A percentile compares a stretch with the other conserved stretches of the same genome.
Conservation (phyloP, 2,329 filamentous ascomycete genomes). For the Meredithiella fracta region DNA sequence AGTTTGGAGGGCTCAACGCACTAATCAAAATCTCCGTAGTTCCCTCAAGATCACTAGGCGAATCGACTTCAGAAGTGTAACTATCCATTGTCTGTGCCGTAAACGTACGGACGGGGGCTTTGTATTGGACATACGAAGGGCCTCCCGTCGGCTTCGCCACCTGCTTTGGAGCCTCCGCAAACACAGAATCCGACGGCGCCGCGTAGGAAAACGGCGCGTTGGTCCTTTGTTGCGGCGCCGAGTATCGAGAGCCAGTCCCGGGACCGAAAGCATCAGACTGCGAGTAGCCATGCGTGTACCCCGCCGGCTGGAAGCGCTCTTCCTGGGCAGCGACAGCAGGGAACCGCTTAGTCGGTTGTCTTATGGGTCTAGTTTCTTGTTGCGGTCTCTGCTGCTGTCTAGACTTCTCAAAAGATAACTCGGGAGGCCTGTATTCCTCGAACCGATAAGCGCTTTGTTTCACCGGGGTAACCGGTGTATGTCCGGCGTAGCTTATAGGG, state of each 20-base stretch:
- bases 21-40: constrained; percentile 8
- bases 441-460: constrained; percentile 1
- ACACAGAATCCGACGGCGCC: neutral
- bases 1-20: constrained; percentile 7
- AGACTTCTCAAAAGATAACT: constrained; percentile 1
- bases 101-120: neutral
- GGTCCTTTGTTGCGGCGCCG: neutral
- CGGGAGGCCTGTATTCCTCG: constrained; percentile 5
- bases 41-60: neutral
- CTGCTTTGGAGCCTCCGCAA: neutral
- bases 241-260: neutral
- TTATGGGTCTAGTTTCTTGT: neutral
- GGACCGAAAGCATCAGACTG: neutral
- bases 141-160: neutral
- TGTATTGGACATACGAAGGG: neutral
- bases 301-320: neutral
- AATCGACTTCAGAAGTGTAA: constrained; percentile 11
- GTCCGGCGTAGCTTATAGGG: neutral
- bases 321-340: neutral
- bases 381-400: neutral
- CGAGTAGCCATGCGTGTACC: neutral
- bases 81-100: constrained; percentile 10
- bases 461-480: neutral
- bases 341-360: neutral
- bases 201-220: neutral